Evolutionary conservation across 2,329 filamentous ascomycete genomes (phyloP).

Genomic region (Cyphellophora europaea): DNA sequence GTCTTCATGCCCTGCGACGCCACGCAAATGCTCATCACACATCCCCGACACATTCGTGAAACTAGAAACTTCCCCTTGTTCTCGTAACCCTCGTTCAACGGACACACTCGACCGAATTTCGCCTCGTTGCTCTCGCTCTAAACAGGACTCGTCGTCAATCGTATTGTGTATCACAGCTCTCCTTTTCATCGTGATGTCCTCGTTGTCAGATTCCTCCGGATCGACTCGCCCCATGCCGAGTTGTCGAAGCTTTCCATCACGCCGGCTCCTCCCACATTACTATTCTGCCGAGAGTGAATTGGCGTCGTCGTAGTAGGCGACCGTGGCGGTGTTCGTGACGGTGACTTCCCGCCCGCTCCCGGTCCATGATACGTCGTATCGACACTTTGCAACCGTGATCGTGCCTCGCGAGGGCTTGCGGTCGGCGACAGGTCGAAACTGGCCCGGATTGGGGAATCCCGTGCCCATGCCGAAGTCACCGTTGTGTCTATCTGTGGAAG

Average conservation of each 20-base stretch:
- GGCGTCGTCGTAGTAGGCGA: constrained; percentile 6
- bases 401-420: constrained; percentile 14
- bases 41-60: too few species aligned
- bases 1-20: too few species aligned
- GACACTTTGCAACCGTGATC: constrained; percentile 12
- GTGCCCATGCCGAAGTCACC: constrained; percentile 3
- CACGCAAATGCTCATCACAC: too few species aligned
- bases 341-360: constrained; percentile 20
- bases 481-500: constrained; percentile 18
- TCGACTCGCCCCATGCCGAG: constrained; percentile 88
- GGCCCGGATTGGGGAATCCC: neutral
- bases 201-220: constrained; percentile 74
- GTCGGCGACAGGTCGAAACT: constrained; percentile 15
- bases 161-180: too few species aligned
- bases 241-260: constrained; percentile 80
- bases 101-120: too few species aligned
- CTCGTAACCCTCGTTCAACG: too few species aligned
- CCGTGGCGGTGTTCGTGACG: constrained; percentile 19
- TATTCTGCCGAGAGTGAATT: constrained; percentile 50
- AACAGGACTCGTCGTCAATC: too few species aligned
- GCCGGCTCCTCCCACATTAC: constrained; percentile 55
- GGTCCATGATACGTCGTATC: constrained; percentile 23
- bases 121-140: too few species aligned
- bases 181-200: constrained; percentile 37
- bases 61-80: too few species aligned